These are phyloP conservation scores for Fagus crenata DNA, from an alignment of 306 rosid species.

Conservation along the genomic window DNA sequence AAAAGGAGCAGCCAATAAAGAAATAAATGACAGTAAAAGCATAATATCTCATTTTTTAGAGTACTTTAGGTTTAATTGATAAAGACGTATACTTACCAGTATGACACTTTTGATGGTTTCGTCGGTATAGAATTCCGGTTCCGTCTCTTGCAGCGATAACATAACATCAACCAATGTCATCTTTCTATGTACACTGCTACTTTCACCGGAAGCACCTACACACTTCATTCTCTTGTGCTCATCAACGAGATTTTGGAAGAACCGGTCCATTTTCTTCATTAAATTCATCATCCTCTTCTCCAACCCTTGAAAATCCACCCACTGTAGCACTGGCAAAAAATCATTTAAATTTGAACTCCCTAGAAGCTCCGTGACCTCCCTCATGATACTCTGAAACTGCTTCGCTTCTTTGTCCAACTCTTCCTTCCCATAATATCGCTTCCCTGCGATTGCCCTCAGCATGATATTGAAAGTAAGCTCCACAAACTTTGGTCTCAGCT, in stretches of 20 bases:
- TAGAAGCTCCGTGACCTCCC: background rate
- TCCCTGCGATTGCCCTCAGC: constrained; percentile 47
- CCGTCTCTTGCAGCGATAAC: constrained; percentile 27
- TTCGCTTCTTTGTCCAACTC: constrained; percentile 21
- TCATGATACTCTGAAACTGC: constrained; percentile 23
- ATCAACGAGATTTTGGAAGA: constrained; percentile 33
- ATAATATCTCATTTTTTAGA: too few relatives aligned
- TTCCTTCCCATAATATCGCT: constrained; percentile 35
- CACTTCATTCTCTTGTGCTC: background rate
- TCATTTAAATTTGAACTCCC: constrained; percentile 11
- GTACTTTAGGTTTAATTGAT: too few relatives aligned
- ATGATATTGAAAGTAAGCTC: constrained; percentile 33
- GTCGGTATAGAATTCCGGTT: constrained; percentile 17
- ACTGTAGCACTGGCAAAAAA: constrained; percentile 21
- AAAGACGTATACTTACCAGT: constrained; percentile 9
- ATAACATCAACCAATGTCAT: constrained; percentile 18
- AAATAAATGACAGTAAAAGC: too few relatives aligned
- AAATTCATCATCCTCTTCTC: constrained; percentile 32
- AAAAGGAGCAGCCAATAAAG: background rate
- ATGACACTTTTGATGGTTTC: constrained; percentile 29
- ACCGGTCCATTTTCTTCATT: constrained; percentile 22
- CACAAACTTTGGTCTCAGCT: constrained; percentile 16
- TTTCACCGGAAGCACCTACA: too few relatives aligned
- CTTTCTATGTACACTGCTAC: background rate
- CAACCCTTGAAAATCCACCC: constrained; percentile 29